Evolutionary conservation across 2,329 filamentous ascomycete species (phyloP).

Genomic region (Onygenales sp.): DNA sequence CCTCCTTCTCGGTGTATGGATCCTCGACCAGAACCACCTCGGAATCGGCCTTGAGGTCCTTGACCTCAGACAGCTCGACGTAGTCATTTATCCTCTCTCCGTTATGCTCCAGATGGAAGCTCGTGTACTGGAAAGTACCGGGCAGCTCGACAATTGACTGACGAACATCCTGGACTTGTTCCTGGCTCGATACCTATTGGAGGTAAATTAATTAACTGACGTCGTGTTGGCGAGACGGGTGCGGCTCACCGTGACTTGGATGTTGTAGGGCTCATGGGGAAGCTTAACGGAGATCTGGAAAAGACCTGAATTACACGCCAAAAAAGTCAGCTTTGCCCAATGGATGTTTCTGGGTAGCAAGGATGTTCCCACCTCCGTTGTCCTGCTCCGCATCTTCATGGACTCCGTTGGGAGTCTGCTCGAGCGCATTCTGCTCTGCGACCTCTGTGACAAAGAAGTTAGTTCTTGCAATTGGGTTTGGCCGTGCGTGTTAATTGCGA

Average conservation of each 20-base stretch:
- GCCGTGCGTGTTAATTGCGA: background rate
- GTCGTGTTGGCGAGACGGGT: slow-evolving; percentile 6
- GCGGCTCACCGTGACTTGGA: slow-evolving; percentile 69
- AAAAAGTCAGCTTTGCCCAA: background rate
- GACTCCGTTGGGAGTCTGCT: slow-evolving; percentile 1
- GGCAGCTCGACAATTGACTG: slow-evolving; percentile 94
- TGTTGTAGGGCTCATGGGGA: slow-evolving; percentile 67
- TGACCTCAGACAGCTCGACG: slow-evolving; percentile 80
- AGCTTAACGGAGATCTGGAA: slow-evolving; percentile 71
- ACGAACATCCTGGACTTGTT: slow-evolving; percentile 94
- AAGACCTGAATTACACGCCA: slow-evolving; percentile 33
- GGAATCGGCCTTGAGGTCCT: slow-evolving; percentile 65
- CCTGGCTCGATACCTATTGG: slow-evolving; percentile 71
- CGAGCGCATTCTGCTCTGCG: background rate
- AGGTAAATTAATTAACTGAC: slow-evolving; percentile 16
- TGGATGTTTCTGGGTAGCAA: background rate
- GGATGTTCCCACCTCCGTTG: slow-evolving; percentile 9
- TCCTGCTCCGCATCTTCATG: slow-evolving; percentile 25
- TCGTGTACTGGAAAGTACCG: slow-evolving; percentile 90
- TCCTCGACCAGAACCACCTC: slow-evolving; percentile 80
- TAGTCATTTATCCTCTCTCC: slow-evolving; percentile 92
- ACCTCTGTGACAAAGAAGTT: background rate
- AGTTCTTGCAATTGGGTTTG: background rate
- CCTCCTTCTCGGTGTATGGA: slow-evolving; percentile 97
- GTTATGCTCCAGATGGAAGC: slow-evolving; percentile 92